A percentile compares a stretch with the other conserved stretches of the same genome.
Conservation (phyloP, 2,329 filamentous ascomycete genomes). For the Cladosporium sp. region DNA sequence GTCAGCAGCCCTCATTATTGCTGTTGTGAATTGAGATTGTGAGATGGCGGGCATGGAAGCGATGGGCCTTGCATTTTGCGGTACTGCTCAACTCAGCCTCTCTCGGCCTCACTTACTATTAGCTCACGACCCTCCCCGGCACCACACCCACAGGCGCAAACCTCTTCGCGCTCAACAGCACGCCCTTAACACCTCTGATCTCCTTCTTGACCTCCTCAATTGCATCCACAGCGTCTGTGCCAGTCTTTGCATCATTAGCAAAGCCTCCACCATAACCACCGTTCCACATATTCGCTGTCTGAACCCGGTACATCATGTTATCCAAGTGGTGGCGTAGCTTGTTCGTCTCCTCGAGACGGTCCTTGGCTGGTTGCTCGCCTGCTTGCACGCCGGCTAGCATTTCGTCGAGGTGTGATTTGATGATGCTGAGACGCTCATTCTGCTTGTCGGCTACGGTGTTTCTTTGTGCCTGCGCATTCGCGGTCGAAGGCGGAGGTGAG, state of each 20-base stretch:
- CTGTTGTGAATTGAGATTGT: too few relatives aligned
- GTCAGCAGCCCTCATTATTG: too few relatives aligned
- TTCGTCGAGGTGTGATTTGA: conserved; percentile 55
- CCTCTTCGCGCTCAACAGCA: conserved; percentile 71
- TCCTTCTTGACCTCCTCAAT: conserved; percentile 72
- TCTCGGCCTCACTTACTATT: background rate
- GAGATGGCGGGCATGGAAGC: too few relatives aligned
- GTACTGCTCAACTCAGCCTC: too few relatives aligned
- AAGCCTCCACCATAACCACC: conserved; percentile 33
- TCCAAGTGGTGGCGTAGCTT: conserved; percentile 68
- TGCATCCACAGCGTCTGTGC: conserved; percentile 55
- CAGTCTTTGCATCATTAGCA: conserved; percentile 27
- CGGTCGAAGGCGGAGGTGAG: conserved; percentile 42
- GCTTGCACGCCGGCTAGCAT: conserved; percentile 53
- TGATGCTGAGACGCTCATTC: conserved; percentile 45
- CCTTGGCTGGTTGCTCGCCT: conserved; percentile 55
- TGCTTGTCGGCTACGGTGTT: conserved; percentile 32
- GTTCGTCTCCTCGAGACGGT: conserved; percentile 53
- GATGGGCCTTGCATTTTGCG: too few relatives aligned
- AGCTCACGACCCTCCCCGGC: conserved; percentile 26
- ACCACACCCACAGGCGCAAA: conserved; percentile 49
- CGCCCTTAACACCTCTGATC: conserved; percentile 77
- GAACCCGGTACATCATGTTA: conserved; percentile 52
- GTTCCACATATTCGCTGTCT: conserved; percentile 47
- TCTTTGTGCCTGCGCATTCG: conserved; percentile 24